A percentile compares a stretch with the other conserved stretches of the same genome.
Conservation (phyloP, 78 protist genomes). For the Dictyostelium intermedium region DNA sequence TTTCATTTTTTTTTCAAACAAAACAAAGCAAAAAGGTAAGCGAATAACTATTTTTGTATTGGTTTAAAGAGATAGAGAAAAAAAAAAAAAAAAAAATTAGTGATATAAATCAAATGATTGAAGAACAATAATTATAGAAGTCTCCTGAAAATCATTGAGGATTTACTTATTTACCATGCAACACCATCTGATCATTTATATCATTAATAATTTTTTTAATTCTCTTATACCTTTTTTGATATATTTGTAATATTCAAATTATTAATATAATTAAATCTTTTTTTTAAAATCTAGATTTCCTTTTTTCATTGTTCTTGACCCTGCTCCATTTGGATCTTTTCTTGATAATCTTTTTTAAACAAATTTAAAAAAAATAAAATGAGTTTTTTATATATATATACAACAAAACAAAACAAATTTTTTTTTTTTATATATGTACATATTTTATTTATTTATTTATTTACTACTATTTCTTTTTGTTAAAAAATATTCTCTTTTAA, state of each 20-base stretch:
- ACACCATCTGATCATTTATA: slow-evolving; percentile 9
- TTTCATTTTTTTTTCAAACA: neutral
- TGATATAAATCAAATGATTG: neutral
- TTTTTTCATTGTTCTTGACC: too few relatives aligned
- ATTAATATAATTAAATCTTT: neutral
- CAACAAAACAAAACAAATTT: too few relatives aligned
- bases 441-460: neutral
- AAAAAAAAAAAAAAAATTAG: neutral
- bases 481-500: neutral
- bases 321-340: too few relatives aligned
- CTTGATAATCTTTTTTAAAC: too few relatives aligned
- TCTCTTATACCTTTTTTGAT: neutral
- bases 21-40: neutral
- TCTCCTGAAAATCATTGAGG: slow-evolving; percentile 1
- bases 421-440: too few relatives aligned
- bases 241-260: neutral
- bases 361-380: too few relatives aligned
- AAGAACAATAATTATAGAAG: slow-evolving; percentile 5
- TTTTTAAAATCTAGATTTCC: too few relatives aligned
- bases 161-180: slow-evolving; percentile 8
- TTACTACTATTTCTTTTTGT: neutral
- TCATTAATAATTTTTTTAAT: neutral
- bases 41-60: neutral
- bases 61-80: neutral
- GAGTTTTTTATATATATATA: too few relatives aligned